Base-by-base conservation (phyloP, 192 early-diverging fungal species). In the Podila horticola region DNA sequence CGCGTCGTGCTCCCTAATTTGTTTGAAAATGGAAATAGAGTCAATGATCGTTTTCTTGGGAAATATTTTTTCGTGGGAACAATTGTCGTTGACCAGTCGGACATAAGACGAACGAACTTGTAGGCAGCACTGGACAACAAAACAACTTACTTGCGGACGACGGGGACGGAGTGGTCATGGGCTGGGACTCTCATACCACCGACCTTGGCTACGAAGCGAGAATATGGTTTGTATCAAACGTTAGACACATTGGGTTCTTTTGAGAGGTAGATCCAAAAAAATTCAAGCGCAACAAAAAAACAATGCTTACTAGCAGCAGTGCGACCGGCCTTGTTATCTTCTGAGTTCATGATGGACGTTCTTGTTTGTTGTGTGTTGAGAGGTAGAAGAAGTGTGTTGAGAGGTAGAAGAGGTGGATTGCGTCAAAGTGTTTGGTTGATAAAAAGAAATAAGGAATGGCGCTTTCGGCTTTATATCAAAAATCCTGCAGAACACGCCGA, bases 141-240 rank as follows among this genome's bases (percentile, higher is more conserved):
- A 33, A 7, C 10, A 5, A 69, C 77, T 60, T 81, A 81, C 77
- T 81, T 81, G 69, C 69, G 69, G 41, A 81, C 71, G n/a, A 81
- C 71, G 58, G 77, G 77, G 33, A 81, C 77, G n/a, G 63, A 24
- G 57, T 81, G 77, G 22, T 81, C 71, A 28, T 38, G 60, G 6
- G 66, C 71, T 7, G 71, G 62, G 49, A 81, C 77, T 20, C 77
- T 71, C 71, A 64, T 81, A 29, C 77, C 77, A 12, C 62, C 77
- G 30, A 81, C 71, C 62, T 73, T 81, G 70, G 26, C 77, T 81
- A 62, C 3, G 41, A 8, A 29, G 68, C 34, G 8, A 67, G 30
- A 31, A 38, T 34, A 28, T 3, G 4, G 2, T 28, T 2, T 26
- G 22, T 12, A 9, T 11, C 20, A 28, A 48, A 36, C 24, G 20